Percentiles rank a stretch among this genome's conserved stretches.
Conservation (phyloP, 768 basidiomycete species). For the Terana coerulea region DNA sequence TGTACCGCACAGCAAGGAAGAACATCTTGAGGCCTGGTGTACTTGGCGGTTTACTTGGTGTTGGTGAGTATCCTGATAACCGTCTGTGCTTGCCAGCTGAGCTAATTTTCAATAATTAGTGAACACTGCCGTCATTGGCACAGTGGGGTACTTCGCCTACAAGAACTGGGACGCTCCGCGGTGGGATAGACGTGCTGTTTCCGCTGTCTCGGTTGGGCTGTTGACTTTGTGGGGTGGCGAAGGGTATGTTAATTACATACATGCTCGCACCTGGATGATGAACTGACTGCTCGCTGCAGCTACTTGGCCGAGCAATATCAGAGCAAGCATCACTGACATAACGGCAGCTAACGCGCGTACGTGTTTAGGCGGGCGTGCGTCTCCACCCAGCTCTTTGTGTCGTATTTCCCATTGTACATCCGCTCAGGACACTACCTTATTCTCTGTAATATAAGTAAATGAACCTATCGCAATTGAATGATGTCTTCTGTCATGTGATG, state of each 20-base stretch:
- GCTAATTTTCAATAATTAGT: conserved; percentile 31
- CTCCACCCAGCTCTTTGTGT: not conserved
- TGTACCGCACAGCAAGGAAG: conserved; percentile 54
- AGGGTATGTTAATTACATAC: conserved; percentile 44
- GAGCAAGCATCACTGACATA: conserved; percentile 24
- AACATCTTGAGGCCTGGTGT: conserved; percentile 60
- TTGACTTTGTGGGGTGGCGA: conserved; percentile 62
- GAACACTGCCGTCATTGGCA: conserved; percentile 60
- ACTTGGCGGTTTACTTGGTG: conserved; percentile 58
- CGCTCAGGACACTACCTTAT: not conserved
- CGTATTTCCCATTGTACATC: not conserved
- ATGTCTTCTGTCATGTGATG: not conserved
- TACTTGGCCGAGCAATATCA: conserved; percentile 40
- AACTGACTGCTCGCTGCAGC: conserved; percentile 19
- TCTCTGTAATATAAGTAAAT: not conserved
- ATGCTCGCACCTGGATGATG: too few relatives aligned
- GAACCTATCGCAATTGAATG: not conserved
- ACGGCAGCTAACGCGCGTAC: too few relatives aligned
- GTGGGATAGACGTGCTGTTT: conserved; percentile 65
- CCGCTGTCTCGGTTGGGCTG: conserved; percentile 54
- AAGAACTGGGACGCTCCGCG: conserved; percentile 56
- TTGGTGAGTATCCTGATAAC: conserved; percentile 38
- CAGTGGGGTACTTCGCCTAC: conserved; percentile 62
- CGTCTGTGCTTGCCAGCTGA: not conserved
- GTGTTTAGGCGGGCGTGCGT: too few relatives aligned